Base-by-base conservation (phyloP, 2,329 filamentous ascomycete genomes). In the Trichoderma sp. region DNA sequence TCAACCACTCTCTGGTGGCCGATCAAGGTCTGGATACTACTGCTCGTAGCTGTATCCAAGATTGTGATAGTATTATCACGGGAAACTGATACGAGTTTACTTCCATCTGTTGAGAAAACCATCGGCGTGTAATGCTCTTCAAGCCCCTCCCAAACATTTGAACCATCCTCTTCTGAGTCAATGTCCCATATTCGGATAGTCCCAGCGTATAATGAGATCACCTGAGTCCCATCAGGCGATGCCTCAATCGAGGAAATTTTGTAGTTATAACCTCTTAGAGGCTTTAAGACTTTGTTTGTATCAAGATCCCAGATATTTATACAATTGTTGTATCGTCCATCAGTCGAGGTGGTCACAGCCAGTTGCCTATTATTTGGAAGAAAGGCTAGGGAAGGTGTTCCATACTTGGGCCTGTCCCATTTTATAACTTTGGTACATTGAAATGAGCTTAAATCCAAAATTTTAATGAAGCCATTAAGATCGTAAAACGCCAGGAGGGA, bases 361-460 rank as follows among this genome's bases (percentile, higher is more conserved):
- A 64, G n/a, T 33, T 64, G 31, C 18, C 14, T 33, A 64, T 64
- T 33, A 64, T 64, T 24, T 24, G 62, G 18, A n/a, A 38, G n/a
- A 4, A 64, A 38, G 2, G n/a, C 3, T 0, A 14, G 2, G 18
- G 6, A 24, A 24, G n/a, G 9, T 7, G 5, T 1, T 24, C 21
- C 53, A 27, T 27, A 0, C 4, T 0, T 16, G 0, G 18, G 8
- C 0, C 1, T 3, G 6, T 27, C 21, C 21, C 53, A 59, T 6
- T 27, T 27, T 12, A 29, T 24, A 21, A 6, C 7, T 1, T 24
- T 6, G 7, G 1, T 64, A 3, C 1, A 64, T 24, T 24, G 18
- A 33, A 11, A 6, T 0, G 62, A 64, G 31, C 31, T 11, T 24
- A 16, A 24, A 6, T 64, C 31, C 9, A 38, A 16, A 3, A 64